phyloP scores from a whole-genome alignment of 768 basidiomycete species.

The Termitomyces heimii region DNA sequence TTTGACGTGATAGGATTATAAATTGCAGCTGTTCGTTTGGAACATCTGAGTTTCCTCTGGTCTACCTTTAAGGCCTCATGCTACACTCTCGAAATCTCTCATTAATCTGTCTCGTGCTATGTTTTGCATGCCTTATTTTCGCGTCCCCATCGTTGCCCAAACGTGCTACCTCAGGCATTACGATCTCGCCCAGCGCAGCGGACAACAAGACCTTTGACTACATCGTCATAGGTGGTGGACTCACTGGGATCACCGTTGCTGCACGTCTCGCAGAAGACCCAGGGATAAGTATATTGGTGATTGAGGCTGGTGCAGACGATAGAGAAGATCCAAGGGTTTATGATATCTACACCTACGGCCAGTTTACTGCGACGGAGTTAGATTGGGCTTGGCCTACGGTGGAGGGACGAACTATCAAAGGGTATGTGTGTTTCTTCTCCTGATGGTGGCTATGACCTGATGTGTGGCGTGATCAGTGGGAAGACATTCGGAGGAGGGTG shows the following conservation, averaged over 20 bases:
- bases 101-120: not conserved
- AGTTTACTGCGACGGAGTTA: slow-evolving; percentile 34
- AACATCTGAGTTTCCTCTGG: not conserved
- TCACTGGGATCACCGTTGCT: slow-evolving; percentile 45
- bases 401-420: slow-evolving; percentile 29
- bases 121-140: not conserved
- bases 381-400: slow-evolving; percentile 44
- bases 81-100: not conserved
- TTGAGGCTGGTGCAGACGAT: slow-evolving; percentile 48
- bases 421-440: slow-evolving; percentile 22
- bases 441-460: not conserved
- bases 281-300: slow-evolving; percentile 34
- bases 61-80: not conserved
- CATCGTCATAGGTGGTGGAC: slow-evolving; percentile 39
- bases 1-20: not conserved
- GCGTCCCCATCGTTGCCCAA: slow-evolving; percentile 17
- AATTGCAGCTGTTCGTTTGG: not conserved
- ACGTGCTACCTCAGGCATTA: slow-evolving; percentile 25
- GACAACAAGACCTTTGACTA: slow-evolving; percentile 36
- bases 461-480: slow-evolving; percentile 23
- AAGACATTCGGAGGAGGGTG: slow-evolving; percentile 41
- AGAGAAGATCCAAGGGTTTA: slow-evolving; percentile 37
- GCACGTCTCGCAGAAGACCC: slow-evolving; percentile 40
- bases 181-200: slow-evolving; percentile 22
- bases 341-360: slow-evolving; percentile 38